phyloP scores from a whole-genome alignment of 192 early-diverging fungal genomes.

The Pilaira anomala region DNA sequence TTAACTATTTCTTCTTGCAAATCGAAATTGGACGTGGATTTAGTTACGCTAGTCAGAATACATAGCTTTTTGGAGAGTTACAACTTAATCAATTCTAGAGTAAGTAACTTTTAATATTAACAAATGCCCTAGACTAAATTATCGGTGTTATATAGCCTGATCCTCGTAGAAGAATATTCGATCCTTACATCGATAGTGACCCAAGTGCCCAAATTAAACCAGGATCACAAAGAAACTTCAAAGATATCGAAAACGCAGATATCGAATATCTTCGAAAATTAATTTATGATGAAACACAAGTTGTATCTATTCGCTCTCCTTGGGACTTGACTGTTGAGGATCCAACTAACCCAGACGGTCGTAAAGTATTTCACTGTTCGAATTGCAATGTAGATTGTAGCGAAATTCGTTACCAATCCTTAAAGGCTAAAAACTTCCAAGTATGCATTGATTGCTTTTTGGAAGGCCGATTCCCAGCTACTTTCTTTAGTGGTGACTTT shows the following conservation, averaged over 20 bases:
- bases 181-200: slow-evolving; percentile 84
- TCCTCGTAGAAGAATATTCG: slow-evolving; percentile 86
- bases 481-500: slow-evolving; percentile 84
- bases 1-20: slow-evolving; percentile 92
- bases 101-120: slow-evolving; percentile 23
- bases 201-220: slow-evolving; percentile 88
- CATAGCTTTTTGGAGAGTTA: slow-evolving; percentile 96
- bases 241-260: slow-evolving; percentile 10
- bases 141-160: slow-evolving; percentile 78
- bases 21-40: slow-evolving; percentile 88
- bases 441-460: slow-evolving; percentile 86
- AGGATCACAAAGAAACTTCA: slow-evolving; percentile 23
- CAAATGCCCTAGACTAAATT: background rate
- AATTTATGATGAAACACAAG: slow-evolving; percentile 40
- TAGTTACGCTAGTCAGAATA: slow-evolving; percentile 89
- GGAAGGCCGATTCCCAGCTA: slow-evolving; percentile 90
- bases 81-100: slow-evolving; percentile 96
- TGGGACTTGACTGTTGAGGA: slow-evolving; percentile 32
- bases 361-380: slow-evolving; percentile 59
- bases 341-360: slow-evolving; percentile 44
- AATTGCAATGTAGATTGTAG: slow-evolving; percentile 88
- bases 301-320: slow-evolving; percentile 35
- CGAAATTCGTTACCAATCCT: slow-evolving; percentile 73
- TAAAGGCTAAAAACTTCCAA: slow-evolving; percentile 67
- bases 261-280: slow-evolving; percentile 26